Base-by-base conservation (phyloP, 495 filamentous ascomycete species). In the Talaromyces trachyspermus region DNA sequence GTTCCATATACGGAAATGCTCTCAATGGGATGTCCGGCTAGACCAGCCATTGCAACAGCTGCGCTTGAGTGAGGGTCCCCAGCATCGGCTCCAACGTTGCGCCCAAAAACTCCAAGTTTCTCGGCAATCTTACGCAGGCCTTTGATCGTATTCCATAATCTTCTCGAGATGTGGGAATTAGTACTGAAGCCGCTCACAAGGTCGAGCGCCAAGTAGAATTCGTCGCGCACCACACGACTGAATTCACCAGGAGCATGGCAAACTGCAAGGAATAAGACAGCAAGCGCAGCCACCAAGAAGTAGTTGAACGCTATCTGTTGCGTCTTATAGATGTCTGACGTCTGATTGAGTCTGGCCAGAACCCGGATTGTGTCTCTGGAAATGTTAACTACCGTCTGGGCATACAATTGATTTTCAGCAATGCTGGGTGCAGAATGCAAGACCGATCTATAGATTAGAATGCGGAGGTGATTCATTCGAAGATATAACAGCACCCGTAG, bases 221-320 rank as follows among this genome's bases (percentile, higher is more conserved):
- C 88, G 48, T 83, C 79, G n/a, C 85, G 76, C 43, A 86, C 86
- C 35, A 75, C 65, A 7, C 76, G 71, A 54, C 80, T 86, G 60
- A 91, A 95, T 32, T 85, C 78, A 1, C 81, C 70, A 0, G 88
- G 86, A 2, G 88, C 86, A 57, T 95, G 88, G 11, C 81, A 86
- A 2, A 86, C 85, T 0, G 88, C 87, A 0, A 95, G 77, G 60
- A 92, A 89, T 6, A 95, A 70, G 2, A 91, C 87, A 0, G 85
- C 84, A 20, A 95, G 73, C 8, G 87, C 82, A 7, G 85, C 83
- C 9, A 88, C 80, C 14, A 95, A 73, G 62, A 95, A 95, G 55
- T 90, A 88, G 61, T 95, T 88, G 68, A 90, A 91, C 50, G 82
- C 82, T 27, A 89, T 79, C 60, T 92, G 87, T 45, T 87, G 80